Percentiles rank a stretch among this genome's conserved stretches.
These are phyloP conservation scores for Pouteria glomerata DNA, from an alignment of 148 eudicot species.

Conservation along the genomic window DNA sequence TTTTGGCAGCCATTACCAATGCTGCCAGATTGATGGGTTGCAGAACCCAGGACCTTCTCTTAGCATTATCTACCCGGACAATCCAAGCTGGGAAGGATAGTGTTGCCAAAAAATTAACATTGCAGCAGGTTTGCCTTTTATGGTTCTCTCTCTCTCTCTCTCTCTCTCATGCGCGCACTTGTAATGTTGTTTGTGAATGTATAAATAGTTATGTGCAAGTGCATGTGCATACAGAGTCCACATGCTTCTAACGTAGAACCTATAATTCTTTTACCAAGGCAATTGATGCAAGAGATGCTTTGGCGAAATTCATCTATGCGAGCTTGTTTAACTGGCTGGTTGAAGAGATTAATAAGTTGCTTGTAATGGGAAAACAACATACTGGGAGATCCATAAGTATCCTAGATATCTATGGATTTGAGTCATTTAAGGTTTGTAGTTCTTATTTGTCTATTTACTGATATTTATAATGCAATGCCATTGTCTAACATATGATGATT, in stretches of 20 bases:
- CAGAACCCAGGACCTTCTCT: slow-evolving; percentile 51
- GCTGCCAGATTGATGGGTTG: slow-evolving; percentile 86
- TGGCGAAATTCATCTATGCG: slow-evolving; percentile 82
- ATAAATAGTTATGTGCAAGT: too few relatives aligned
- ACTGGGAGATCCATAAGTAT: slow-evolving; percentile 85
- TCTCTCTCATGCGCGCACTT: too few relatives aligned
- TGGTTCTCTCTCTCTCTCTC: background rate
- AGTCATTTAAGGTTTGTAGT: slow-evolving; percentile 80
- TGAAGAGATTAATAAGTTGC: slow-evolving; percentile 64
- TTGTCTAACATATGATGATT: slow-evolving; percentile 4
- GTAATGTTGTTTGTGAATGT: too few relatives aligned
- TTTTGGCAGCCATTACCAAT: slow-evolving; percentile 56
- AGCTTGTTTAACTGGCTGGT: slow-evolving; percentile 93
- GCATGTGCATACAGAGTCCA: too few relatives aligned
- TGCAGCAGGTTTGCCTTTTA: slow-evolving; percentile 95
- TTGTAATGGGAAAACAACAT: slow-evolving; percentile 50
- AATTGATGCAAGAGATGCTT: slow-evolving; percentile 77
- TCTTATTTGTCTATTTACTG: background rate
- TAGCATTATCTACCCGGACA: slow-evolving; percentile 57
- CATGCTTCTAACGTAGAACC: slow-evolving; percentile 4
- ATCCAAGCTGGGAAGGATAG: slow-evolving; percentile 80
- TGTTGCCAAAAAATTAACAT: slow-evolving; percentile 61
- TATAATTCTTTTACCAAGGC: slow-evolving; percentile 48
- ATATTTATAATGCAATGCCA: background rate
- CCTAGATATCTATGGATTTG: slow-evolving; percentile 95